Base-by-base conservation (phyloP, 148 eudicot genomes). In the Rhododendron vialii region DNA sequence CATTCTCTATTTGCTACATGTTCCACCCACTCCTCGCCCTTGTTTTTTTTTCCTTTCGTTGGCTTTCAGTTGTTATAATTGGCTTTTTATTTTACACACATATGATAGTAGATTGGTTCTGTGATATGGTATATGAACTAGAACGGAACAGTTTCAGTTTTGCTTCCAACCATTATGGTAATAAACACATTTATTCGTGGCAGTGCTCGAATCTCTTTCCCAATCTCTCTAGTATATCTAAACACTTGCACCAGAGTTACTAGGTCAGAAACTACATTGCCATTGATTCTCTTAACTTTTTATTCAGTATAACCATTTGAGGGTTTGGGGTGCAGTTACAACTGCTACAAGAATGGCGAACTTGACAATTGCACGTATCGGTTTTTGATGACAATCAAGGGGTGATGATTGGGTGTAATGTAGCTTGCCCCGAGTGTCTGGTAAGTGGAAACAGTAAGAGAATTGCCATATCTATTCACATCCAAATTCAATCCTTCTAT, bases 21-120 rank as follows among this genome's bases (percentile, higher is more conserved):
- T 71, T 71, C 30, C 13, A 14, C 20, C 36, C 30, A 14, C 38
- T 7, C 48, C 5, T 14, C 22, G 65, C n/a, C 9, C 65, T 59
- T 59, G n/a, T 30, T 51, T 53, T 47, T 38, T 80, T 28, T 38
- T 84, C 69, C 45, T 50, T 30, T 22, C 10, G 63, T 22, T 71
- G 71, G 85, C 85, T 65, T 83, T 69, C 73, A 69, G 77, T 47
- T 47, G 73, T 67, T 47, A 83, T 83, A 84, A 33, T 84, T 84
- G 63, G 50, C 9, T 9, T 67, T 50, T 30, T 45, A 51, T 57
- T 51, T 55, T 14, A 57, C 48, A 57, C 47, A 59, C 84, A 35
- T 48, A 55, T 82, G 84, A 35, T 82, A 82, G 84, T 82, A 82
- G 84, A 82, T 82, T 82, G 84, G 84, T 28, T 83, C 57, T 69